A percentile compares a stretch with the other conserved stretches of the same genome.
Conservation (phyloP, 441 rosid species). For the Erodium trifolium region DNA sequence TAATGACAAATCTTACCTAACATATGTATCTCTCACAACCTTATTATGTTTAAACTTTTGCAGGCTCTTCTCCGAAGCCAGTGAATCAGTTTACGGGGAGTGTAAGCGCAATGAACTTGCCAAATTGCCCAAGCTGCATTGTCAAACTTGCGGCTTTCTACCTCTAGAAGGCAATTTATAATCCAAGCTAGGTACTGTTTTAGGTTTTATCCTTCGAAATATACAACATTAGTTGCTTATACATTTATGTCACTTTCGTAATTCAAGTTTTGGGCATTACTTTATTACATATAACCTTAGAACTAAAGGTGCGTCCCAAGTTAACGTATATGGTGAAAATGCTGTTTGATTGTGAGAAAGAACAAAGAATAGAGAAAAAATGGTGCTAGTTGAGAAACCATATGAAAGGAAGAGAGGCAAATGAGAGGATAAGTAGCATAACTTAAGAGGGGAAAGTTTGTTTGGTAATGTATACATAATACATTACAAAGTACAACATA, state of each 20-base stretch:
- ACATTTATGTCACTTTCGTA: not conserved
- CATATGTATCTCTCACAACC: not conserved
- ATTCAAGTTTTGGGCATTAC: not conserved
- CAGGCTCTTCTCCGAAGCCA: slow-evolving; percentile 35
- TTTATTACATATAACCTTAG: not conserved
- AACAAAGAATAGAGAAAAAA: not conserved
- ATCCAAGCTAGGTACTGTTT: slow-evolving; percentile 47
- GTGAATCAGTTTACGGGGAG: slow-evolving; percentile 22
- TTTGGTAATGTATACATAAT: not conserved
- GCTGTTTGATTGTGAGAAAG: not conserved
- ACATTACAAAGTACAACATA: not conserved
- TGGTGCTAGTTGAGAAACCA: too few relatives aligned
- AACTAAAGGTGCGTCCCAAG: not conserved
- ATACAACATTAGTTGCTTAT: not conserved
- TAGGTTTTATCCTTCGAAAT: not conserved
- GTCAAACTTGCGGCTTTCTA: slow-evolving; percentile 32
- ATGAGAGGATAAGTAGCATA: not conserved
- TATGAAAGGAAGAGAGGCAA: not conserved
- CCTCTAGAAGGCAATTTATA: slow-evolving; percentile 32
- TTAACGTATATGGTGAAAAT: not conserved
- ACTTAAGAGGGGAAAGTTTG: not conserved
- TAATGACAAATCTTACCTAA: not conserved
- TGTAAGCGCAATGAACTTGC: slow-evolving; percentile 28
- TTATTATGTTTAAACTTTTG: slow-evolving; percentile 1
- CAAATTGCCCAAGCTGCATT: slow-evolving; percentile 29